Base-by-base conservation (phyloP, 169 alveolate species). In the Plasmodium relictum region DNA sequence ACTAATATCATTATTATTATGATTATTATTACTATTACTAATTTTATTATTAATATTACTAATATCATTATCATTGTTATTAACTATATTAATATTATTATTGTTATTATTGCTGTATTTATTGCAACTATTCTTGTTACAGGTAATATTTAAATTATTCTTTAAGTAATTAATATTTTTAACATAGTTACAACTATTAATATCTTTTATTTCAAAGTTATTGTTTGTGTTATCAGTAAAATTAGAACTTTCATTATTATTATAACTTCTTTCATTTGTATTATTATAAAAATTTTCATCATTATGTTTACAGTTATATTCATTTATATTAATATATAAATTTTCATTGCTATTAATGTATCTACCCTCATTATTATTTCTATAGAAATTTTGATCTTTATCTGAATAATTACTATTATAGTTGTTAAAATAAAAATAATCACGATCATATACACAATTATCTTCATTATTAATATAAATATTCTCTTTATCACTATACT, bases 151-250 rank as follows among this genome's bases (percentile, higher is more conserved):
- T 9, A 52, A 6, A 24, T 65, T n/a, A n/a, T 44, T 22, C 6
- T 65, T 78, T 18, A 39, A n/a, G 26, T 39, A 44, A 68, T 9
- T 68, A 68, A 68, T 6, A 24, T 68, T 68, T 22, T 68, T 42
- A 42, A 68, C 37, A 42, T 56, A 68, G 16, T n/a, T 39, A n/a
- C n/a, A 41, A 18, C 14, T 44, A 18, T 26, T 16, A 5, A 22
- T 61, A 26, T 20, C 70, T 12, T 24, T 20, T 9, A 18, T 68
- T 12, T 65, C 58, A 12, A 37, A 9, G 10, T 37, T 39, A 39
- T 65, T n/a, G 31, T 65, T 65, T 20, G 24, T 31, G 9, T 65
- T 16, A 65, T 61, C 24, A 14, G 42, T 9, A 18, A 20, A 18
- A 24, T 65, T 26, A 37, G 5, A 14, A n/a, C 0, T 18, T 20